Percentiles rank a stretch among this genome's conserved stretches.
phyloP scores from a whole-genome alignment of 345 rosid species.

The Salix dunnii region DNA sequence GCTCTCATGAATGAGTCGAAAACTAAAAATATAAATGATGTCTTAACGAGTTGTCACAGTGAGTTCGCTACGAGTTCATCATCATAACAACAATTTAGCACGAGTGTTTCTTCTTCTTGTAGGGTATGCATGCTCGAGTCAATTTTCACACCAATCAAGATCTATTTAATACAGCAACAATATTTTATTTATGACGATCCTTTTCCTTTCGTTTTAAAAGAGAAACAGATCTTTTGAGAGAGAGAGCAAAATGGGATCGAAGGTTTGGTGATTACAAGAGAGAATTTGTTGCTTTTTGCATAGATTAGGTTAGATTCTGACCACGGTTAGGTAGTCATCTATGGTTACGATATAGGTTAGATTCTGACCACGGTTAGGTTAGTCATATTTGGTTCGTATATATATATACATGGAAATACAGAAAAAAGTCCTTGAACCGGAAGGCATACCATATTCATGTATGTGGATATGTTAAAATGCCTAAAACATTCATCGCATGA shows the following conservation, averaged over 20 bases:
- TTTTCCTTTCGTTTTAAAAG: background rate
- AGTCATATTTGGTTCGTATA: background rate
- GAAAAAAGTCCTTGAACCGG: background rate
- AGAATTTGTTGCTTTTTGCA: background rate
- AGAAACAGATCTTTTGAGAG: background rate
- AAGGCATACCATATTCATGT: background rate
- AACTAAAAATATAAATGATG: no score
- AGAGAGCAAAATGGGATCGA: background rate
- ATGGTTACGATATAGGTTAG: background rate
- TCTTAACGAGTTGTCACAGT: no score
- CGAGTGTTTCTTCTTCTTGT: no score
- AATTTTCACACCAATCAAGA: no score
- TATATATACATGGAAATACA: background rate
- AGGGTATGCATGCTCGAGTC: no score
- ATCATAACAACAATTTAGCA: no score
- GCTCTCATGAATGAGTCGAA: no score
- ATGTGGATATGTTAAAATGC: background rate
- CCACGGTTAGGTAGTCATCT: background rate
- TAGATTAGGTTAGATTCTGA: background rate
- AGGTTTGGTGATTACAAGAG: background rate
- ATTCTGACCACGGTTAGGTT: background rate
- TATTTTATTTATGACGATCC: no score
- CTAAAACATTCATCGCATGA: background rate
- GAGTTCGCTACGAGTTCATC: no score
- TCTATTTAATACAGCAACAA: no score